Base-by-base conservation (phyloP, 148 eudicot species). In the Arbutus unedo region DNA sequence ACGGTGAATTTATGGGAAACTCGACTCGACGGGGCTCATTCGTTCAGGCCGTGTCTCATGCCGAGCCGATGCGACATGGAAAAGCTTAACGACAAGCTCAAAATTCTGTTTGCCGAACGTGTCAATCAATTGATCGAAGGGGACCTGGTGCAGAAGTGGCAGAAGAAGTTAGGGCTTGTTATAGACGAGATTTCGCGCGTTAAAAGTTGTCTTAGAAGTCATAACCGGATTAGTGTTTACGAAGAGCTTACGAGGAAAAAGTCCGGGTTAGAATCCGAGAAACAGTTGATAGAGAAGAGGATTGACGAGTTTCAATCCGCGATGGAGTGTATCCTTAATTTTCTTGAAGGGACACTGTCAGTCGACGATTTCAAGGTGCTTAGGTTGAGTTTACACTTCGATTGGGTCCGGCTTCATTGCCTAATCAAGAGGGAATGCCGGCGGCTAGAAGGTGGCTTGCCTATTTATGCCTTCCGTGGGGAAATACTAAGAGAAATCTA, bases 401-500 rank as follows among this genome's bases (percentile, higher is more conserved):
- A 89, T 57, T 92, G 92, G 95, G 73, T 71, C 2, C 78, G 82
- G 81, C 60, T 90, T 85, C 83, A 84, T 84, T 70, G 72, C 45
- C 7, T 89, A 25, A 85, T 92, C 11, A 79, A 53, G 89, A 88
- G 95, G 81, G 95, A 92, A 80, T 86, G 89, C 71, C 76, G 84
- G 55, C 79, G 95, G 53, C 77, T 92, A 3, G 91, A 88, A 14
- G 89, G 82, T 8, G 90, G 93, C 4, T 83, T 92, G 91, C 95
- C 95, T 0, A 87, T 92, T 11, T 92, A 89, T 25, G 91, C 88
- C 51, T 85, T 75, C 54, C 93, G 95, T n/a, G 85, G 66, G 89
- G 89, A 87, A 15, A 85, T 92, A 81, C 88, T 92, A 18, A 49
- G 55, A 31, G 83, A 67, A 8, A 82, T 92, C 10, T 74, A 81